phyloP scores from a whole-genome alignment of 2,329 filamentous ascomycete genomes.

The Alternaria burnsii region DNA sequence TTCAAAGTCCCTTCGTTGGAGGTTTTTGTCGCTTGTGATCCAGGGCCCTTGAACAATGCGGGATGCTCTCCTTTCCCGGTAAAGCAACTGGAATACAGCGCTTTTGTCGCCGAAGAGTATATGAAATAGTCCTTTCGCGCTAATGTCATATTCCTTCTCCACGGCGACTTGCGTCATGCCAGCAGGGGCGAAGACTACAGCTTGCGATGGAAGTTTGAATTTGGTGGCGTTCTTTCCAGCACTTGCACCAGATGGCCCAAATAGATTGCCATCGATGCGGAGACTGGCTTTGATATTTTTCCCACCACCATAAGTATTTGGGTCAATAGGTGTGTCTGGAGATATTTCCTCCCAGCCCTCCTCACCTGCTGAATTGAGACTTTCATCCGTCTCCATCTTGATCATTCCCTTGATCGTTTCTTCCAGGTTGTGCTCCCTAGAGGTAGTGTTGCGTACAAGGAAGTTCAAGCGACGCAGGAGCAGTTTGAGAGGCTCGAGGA shows the following conservation, averaged over 20 bases:
- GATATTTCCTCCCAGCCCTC: constrained; percentile 93
- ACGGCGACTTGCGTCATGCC: constrained; percentile 79
- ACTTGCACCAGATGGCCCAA: constrained; percentile 54
- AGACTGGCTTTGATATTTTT: constrained; percentile 66
- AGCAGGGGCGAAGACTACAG: constrained; percentile 83
- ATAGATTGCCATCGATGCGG: constrained; percentile 69
- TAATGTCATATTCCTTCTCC: constrained; percentile 87
- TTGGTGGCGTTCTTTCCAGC: constrained; percentile 66
- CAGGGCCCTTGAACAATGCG: constrained; percentile 85
- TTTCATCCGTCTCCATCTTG: constrained; percentile 72
- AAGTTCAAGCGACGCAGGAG: constrained; percentile 86
- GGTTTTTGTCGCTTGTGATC: constrained; percentile 73
- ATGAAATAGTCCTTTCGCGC: constrained; percentile 93
- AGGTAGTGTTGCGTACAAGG: constrained; percentile 79
- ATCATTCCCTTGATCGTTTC: constrained; percentile 76
- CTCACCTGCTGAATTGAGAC: constrained; percentile 70
- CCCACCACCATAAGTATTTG: constrained; percentile 49
- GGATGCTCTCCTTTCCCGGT: constrained; percentile 68
- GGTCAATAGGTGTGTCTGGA: constrained; percentile 66
- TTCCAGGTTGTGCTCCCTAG: constrained; percentile 74
- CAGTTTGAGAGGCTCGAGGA: constrained; percentile 84
- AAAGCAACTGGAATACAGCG: constrained; percentile 89
- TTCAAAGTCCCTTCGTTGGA: constrained; percentile 79
- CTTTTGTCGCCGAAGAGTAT: constrained; percentile 97
- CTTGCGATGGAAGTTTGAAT: constrained; percentile 81